These are phyloP conservation scores for Linnemannia elongata DNA, from an alignment of 192 early-diverging fungal genomes.

Conservation along the genomic window DNA sequence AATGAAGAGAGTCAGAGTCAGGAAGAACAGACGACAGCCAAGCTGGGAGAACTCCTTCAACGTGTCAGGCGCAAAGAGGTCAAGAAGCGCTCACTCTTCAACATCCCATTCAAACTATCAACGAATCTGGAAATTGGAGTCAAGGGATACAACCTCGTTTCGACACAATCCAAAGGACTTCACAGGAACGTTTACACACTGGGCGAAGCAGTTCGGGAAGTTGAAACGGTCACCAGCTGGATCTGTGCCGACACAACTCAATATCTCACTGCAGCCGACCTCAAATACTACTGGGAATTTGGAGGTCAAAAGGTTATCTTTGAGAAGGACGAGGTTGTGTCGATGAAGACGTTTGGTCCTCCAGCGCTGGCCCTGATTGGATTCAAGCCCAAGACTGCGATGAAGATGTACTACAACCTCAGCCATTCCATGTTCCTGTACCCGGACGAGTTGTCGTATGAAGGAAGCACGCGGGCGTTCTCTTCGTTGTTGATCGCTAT, in stretches of 20 bases:
- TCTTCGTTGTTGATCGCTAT: conserved; percentile 73
- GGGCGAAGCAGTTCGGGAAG: conserved; percentile 66
- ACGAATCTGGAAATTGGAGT: conserved; percentile 77
- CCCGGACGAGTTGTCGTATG: conserved; percentile 80
- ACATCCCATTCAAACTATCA: conserved; percentile 72
- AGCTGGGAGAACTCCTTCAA: conserved; percentile 64
- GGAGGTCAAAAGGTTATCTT: conserved; percentile 82
- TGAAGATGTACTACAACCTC: conserved; percentile 74
- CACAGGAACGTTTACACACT: conserved; percentile 64
- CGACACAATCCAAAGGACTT: conserved; percentile 63
- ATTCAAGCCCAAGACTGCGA: conserved; percentile 68
- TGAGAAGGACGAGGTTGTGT: conserved; percentile 74
- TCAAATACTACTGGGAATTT: conserved; percentile 78
- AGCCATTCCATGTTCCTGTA: conserved; percentile 77
- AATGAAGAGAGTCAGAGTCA: conserved; percentile 26
- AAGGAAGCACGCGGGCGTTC: conserved; percentile 81
- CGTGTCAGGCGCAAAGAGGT: conserved; percentile 72
- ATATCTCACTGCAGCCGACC: conserved; percentile 63
- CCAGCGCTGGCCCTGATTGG: conserved; percentile 77
- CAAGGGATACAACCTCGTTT: conserved; percentile 72
- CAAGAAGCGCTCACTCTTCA: conserved; percentile 71
- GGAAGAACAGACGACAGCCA: conserved; percentile 33
- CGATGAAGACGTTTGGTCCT: conserved; percentile 74
- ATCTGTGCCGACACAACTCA: conserved; percentile 74
- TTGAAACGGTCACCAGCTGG: conserved; percentile 68